phyloP scores from a whole-genome alignment of 345 rosid genomes.

The Syzygium aqueum region DNA sequence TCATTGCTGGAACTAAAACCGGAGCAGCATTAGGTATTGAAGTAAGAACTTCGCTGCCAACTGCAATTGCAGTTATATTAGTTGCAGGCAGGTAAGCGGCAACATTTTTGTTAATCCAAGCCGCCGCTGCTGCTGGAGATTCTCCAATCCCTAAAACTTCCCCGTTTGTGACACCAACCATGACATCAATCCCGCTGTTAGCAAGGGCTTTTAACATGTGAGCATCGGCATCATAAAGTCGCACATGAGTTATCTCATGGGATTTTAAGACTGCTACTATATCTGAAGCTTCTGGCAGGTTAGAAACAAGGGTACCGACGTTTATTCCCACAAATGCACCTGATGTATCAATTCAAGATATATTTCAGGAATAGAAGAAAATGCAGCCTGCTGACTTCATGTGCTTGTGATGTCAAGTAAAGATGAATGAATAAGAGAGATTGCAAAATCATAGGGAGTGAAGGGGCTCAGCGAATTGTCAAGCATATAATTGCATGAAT shows the following conservation, averaged over 20 bases:
- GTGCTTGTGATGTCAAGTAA: not conserved
- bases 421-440: not conserved
- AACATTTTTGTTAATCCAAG: constrained; percentile 79
- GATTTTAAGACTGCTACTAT: constrained; percentile 47
- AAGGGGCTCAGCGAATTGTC: not conserved
- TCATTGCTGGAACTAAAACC: constrained; percentile 65
- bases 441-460: not conserved
- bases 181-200: constrained; percentile 66
- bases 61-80: constrained; percentile 87
- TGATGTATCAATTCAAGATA: constrained; percentile 4
- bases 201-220: constrained; percentile 88
- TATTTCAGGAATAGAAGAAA: not conserved
- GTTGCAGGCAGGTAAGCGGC: constrained; percentile 79
- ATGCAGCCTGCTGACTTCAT: not conserved
- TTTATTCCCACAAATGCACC: constrained; percentile 84
- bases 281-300: constrained; percentile 66
- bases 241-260: constrained; percentile 65
- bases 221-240: constrained; percentile 78
- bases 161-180: constrained; percentile 70
- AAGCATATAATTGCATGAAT: not conserved
- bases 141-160: constrained; percentile 80
- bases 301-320: constrained; percentile 76
- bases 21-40: constrained; percentile 65
- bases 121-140: constrained; percentile 72
- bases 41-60: constrained; percentile 91